Base-by-base conservation (phyloP, 768 basidiomycete species). In the Amyloporia xantha region DNA sequence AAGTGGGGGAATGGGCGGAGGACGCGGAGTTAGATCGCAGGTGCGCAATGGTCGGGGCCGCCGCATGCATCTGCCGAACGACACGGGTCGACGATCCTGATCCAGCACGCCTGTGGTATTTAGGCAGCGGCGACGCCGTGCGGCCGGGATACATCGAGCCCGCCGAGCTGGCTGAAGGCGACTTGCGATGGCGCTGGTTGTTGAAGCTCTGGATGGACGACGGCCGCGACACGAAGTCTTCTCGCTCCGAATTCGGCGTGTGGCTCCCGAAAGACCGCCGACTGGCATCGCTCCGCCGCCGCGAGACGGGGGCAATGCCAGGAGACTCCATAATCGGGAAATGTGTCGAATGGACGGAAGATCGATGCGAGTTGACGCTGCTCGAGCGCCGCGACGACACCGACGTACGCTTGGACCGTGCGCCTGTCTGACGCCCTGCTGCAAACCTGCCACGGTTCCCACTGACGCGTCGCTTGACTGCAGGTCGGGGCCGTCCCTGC, bases 221-320 rank as follows among this genome's bases (percentile, higher is more conserved):
- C 1, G 92, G 90, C 21, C 91, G 71, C 1, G 91, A 94, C 15
- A 82, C 74, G 59, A 77, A 73, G 9, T 88, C 88, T 11, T 85
- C 88, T 40, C 76, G 73, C 55, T 96, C 93, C 24, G 91, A 92
- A 44, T 86, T 92, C 0, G 91, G 93, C 0, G 93, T 94, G 47
- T 86, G 86, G 55, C 75, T 83, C 1, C 86, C 87, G 49, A 84
- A 76, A 2, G 88, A 90, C 10, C 81, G 75, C 17, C 89, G 77
- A 9, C 81, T 77, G 4, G 81, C 76, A 12, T 73, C 73, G 45
- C 73, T 74, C 17, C 68, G 59, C 40, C 73, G 70, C 12, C 74
- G 69, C 11, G 64, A 60, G 27, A 76, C 66, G 11, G 54, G 51
- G 6, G 59, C 51, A 48, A 81, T 68, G 59, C 70, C 20, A 3